Conservation (phyloP, 2,329 filamentous ascomycete genomes). For the Talaromyces funiculosus region DNA sequence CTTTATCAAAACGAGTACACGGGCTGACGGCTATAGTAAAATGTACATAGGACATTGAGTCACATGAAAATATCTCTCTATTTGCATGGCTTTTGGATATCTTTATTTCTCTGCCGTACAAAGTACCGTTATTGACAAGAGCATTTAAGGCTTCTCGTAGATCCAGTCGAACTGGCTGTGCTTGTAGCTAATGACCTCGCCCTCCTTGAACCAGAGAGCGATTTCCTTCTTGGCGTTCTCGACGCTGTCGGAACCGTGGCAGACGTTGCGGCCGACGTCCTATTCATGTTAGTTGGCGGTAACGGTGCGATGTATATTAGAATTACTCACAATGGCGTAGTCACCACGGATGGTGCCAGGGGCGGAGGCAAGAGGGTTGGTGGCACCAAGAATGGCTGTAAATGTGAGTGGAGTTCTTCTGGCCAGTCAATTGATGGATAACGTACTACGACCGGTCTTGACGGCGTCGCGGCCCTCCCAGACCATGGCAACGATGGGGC, state of each 20-base stretch:
- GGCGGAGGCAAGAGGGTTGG: slow-evolving; percentile 91
- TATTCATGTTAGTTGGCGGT: slow-evolving; percentile 24
- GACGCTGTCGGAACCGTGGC: slow-evolving; percentile 98
- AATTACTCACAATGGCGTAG: slow-evolving; percentile 61
- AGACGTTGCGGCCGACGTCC: slow-evolving; percentile 95
- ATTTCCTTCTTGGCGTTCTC: slow-evolving; percentile 99
- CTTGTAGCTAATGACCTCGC: slow-evolving; percentile 82
- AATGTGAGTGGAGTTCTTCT: slow-evolving; percentile 16
- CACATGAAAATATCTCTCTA: slow-evolving; percentile 12
- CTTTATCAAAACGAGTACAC: neutral
- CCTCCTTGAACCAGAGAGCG: slow-evolving; percentile 91
- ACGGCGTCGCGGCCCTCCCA: slow-evolving; percentile 98
- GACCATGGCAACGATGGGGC: slow-evolving; percentile 98
- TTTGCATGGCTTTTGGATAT: slow-evolving; percentile 9
- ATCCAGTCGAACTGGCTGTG: slow-evolving; percentile 82
- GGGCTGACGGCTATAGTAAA: neutral
- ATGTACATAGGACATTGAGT: neutral
- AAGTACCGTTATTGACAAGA: slow-evolving; percentile 7
- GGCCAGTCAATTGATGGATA: slow-evolving; percentile 4
- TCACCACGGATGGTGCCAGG: slow-evolving; percentile 98
- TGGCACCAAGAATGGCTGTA: slow-evolving; percentile 86
- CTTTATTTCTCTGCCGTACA: slow-evolving; percentile 9
- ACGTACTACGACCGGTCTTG: slow-evolving; percentile 90
- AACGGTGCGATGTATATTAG: neutral
- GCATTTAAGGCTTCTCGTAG: slow-evolving; percentile 73